Evolutionary conservation across 2,329 filamentous ascomycete genomes (phyloP), one percentile per base, ranked within the genome.

Genomic region (Trichoderma endophyticum): DNA sequence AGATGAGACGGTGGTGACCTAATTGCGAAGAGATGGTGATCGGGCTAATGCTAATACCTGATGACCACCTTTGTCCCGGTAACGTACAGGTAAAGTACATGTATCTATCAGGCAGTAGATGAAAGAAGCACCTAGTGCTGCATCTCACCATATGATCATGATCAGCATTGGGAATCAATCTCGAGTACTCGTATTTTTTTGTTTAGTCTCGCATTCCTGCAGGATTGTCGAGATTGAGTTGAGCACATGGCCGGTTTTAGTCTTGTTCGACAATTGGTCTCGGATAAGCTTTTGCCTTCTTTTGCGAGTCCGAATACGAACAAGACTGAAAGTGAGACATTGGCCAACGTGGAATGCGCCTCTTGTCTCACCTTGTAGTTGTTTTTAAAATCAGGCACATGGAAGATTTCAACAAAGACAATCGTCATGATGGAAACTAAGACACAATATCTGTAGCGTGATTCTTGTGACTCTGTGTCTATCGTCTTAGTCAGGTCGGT

Each of bases 251-350:
- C 7, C 18, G 21, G 14, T 43, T 34, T 43, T 68, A 21, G 48
- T 54, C 11, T 28, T 60, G 56, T 26, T 34, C n/a, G 67, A 70
- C 67, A 51, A 51, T 26, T 36, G 39, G 34, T 69, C 57, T 70
- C 67, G 67, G 36, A 70, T 70, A 34, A 18, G 14, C 12, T 36
- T 60, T 21, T 43, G 15, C 34, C 36, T 56, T 56, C 6, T 30
- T 60, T 68, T 59, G 28, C 67, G 67, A 70, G 60, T 54, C 36
- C 67, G 67, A 70, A 70, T 70, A 70, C 67, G 67, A 70, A 62
- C n/a, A 18, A 61, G 36, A 30, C n/a, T 62, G 3, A 1, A 43
- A 43, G 39, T 43, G 65, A 61, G 56, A 60, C 65, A 69, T 43
- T 57, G 32, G 34, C 24, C 26, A 32, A 48, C 34, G 26, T n/a